Base-by-base conservation (phyloP, 2,329 filamentous ascomycete species). In the Pseudophaeomoniella oleicola region DNA sequence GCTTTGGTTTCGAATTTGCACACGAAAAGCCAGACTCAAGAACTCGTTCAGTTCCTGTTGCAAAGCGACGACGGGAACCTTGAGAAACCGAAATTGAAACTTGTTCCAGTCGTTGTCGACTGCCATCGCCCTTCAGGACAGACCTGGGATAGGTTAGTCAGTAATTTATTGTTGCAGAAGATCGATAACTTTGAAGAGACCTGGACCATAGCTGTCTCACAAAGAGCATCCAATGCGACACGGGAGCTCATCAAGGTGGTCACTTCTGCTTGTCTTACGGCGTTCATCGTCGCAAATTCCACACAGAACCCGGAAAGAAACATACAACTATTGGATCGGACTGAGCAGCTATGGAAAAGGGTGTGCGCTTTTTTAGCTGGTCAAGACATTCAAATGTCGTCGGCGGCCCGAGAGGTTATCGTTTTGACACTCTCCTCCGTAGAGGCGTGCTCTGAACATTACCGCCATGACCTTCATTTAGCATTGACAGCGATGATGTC, bases 171-270 rank as follows among this genome's bases (percentile, higher is more conserved):
- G 6, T n/a, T 9, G 9, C 22, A 27, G 22, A 27, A 27, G 22
- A n/a, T 27, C 22, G 19, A 16, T 4, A 12, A 16, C 11, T 94
- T 86, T 85, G 66, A 70, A 39, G 74, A 81, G 39, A 56, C 78
- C 13, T 94, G 86, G 83, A 79, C 85, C 45, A 62, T 82, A 5
- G 75, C 81, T 17, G 14, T 12, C 4, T 4, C 11, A 4, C 14
- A 34, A 17, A 15, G 32, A 17, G 12, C 18, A 5, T 34, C 32
- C 11, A 17, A 34, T 18, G 32, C 18, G 13, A 34, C 16, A 9
- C 10, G 12, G 11, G 32, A 34, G 9, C 17, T 34, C 48, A 49
- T 71, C 42, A 27, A n/a, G n/a, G 6, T 27, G 6, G 22, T 27
- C n/a, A n/a, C 22, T 27, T 6, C n/a, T 27, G 22, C n/a, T 27